Conservation (phyloP, 305 asterid species). For the Solanum hybrid region DNA sequence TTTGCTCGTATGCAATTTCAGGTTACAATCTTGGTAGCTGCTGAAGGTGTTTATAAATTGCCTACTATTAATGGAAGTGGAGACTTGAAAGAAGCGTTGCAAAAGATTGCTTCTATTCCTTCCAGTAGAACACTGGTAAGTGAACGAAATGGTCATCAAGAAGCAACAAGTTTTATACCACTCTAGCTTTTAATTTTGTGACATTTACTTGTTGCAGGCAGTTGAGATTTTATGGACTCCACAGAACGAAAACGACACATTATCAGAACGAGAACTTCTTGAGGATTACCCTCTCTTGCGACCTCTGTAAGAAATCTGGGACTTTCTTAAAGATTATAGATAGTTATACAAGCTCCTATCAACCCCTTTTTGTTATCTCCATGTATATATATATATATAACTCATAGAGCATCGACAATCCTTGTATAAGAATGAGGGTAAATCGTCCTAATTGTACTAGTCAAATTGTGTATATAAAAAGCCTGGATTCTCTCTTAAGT, state of each 20-base stretch:
- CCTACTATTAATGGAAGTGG: constrained; percentile 60
- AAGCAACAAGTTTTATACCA: background rate
- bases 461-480: background rate
- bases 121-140: constrained; percentile 45
- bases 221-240: constrained; percentile 95
- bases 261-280: constrained; percentile 72
- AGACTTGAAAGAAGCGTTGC: constrained; percentile 46
- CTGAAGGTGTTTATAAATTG: constrained; percentile 62
- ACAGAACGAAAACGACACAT: constrained; percentile 58
- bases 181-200: background rate
- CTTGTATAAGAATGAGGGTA: background rate
- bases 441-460: background rate
- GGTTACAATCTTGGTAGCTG: constrained; percentile 91
- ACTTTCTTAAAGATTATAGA: background rate
- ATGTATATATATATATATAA: constrained; percentile 6
- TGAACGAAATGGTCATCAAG: background rate
- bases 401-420: background rate
- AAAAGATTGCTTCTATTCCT: constrained; percentile 26
- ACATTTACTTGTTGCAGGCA: constrained; percentile 43
- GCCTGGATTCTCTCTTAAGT: background rate
- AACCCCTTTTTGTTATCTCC: constrained; percentile 10
- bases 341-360: background rate
- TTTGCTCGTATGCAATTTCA: constrained; percentile 12
- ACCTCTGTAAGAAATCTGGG: constrained; percentile 40
- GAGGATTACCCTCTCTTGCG: constrained; percentile 72